These are phyloP conservation scores for Blastobotrys chiropterorum DNA, from an alignment of 805 yeast species.

Conservation along the genomic window DNA sequence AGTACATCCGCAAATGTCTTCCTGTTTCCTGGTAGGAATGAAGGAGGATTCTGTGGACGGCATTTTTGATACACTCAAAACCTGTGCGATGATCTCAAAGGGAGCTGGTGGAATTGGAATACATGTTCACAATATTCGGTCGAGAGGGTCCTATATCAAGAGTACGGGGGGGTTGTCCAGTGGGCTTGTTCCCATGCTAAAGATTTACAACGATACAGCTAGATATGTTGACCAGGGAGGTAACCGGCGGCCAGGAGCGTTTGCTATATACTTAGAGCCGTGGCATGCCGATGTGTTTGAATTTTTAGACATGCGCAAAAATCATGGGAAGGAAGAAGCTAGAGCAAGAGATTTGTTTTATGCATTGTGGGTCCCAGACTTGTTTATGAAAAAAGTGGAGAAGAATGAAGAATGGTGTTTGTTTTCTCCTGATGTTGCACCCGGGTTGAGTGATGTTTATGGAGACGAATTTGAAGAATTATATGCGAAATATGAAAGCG, in stretches of 20 bases:
- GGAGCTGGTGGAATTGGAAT: slow-evolving; percentile 93
- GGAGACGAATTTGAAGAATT: slow-evolving; percentile 72
- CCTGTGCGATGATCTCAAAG: slow-evolving; percentile 82
- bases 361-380: slow-evolving; percentile 90
- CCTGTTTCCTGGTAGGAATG: slow-evolving; percentile 86
- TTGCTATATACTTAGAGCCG: slow-evolving; percentile 87
- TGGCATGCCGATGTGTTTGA: slow-evolving; percentile 92
- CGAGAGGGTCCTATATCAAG: slow-evolving; percentile 76
- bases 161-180: slow-evolving; percentile 83
- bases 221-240: slow-evolving; percentile 97
- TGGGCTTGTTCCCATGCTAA: slow-evolving; percentile 88
- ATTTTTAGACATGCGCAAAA: slow-evolving; percentile 75
- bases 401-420: slow-evolving; percentile 72
- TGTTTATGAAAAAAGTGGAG: slow-evolving; percentile 84
- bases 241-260: slow-evolving; percentile 93
- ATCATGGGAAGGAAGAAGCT: slow-evolving; percentile 88
- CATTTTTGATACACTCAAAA: slow-evolving; percentile 77
- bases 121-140: slow-evolving; percentile 77
- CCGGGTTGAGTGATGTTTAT: slow-evolving; percentile 70
- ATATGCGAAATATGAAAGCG: slow-evolving; percentile 62
- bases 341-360: slow-evolving; percentile 89
- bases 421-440: slow-evolving; percentile 80
- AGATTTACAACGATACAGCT: slow-evolving; percentile 90
- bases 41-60: slow-evolving; percentile 91
- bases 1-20: slow-evolving; percentile 70